Evolutionary conservation across 2,329 filamentous ascomycete genomes (phyloP), one percentile per base, ranked within the genome.

Genomic region (Lecanicillium sp.): DNA sequence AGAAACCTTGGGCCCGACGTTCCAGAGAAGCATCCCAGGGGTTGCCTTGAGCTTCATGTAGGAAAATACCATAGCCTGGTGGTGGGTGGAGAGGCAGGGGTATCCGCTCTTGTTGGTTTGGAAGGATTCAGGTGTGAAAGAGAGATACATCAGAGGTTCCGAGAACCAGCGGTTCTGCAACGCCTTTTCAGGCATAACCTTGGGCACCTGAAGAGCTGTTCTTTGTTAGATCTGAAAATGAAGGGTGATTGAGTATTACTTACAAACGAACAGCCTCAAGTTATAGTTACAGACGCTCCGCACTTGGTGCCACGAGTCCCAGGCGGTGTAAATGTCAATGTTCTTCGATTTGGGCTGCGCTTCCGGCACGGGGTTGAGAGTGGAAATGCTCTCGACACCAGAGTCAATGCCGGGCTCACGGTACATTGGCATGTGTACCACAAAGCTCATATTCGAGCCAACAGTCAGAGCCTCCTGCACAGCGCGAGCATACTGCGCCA

Each of bases 231-330:
- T 19, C 12, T 6, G 14, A 30, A n/a, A 27, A 32, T 20, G 12
- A 32, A 2, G 4, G 4, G 19, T 6, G 19, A 17, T 15, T 24
- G 17, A 20, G 40, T 44, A 10, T 39, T 30, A 63, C 88, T 72
- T 84, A 95, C 91, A 87, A 66, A 96, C 81, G 59, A 82, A 85
- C 30, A 98, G 74, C 63, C 89, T 81, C 49, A 77, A 69, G 65
- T 84, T 85, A 67, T 98, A 97, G 68, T 84, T 86, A 77, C 90
- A 96, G 49, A 89, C 73, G 45, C 83, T 84, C 45, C 93, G 79
- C 59, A 98, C 86, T 19, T 84, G 75, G 63, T 98, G 85, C 93
- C 93, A 98, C 1, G 86, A 84, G 66, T 97, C 90, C 94, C 94
- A 98, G 2, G 84, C 77, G 45, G 83, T 83, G 65, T 88, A 93